Evolutionary conservation across 2,329 filamentous ascomycete species (phyloP).

Genomic region (Acephala macrosclerotiorum): DNA sequence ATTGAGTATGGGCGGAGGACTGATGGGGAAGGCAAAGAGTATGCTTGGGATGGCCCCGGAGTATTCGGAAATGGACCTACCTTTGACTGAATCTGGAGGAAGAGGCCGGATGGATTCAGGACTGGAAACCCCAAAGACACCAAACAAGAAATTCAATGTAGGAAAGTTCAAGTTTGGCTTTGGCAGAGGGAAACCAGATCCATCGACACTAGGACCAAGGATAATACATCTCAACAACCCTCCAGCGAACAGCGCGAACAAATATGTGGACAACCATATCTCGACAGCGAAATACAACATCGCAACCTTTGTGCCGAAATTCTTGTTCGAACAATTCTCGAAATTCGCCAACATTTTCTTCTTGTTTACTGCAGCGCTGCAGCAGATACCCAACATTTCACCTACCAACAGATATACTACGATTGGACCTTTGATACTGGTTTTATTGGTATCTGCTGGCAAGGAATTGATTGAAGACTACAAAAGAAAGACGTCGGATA

Average conservation of each 20-base stretch:
- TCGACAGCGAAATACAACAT: conserved; percentile 98
- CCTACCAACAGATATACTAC: conserved; percentile 97
- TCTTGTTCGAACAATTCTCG: conserved; percentile 97
- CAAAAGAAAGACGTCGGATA: conserved; percentile 86
- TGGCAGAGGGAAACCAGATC: conserved; percentile 83
- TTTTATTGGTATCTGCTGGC: conserved; percentile 90
- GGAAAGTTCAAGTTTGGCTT: conserved; percentile 93
- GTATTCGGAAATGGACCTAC: conserved; percentile 98
- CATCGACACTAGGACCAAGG: conserved; percentile 87
- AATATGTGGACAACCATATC: conserved; percentile 95
- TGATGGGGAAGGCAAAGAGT: conserved; percentile 88
- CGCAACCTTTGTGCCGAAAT: conserved; percentile 93
- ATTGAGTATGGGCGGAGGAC: conserved; percentile 82
- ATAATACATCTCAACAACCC: conserved; percentile 97
- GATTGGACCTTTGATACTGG: conserved; percentile 89
- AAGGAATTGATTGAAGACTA: conserved; percentile 97
- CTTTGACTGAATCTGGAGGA: conserved; percentile 80
- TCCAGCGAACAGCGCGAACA: conserved; percentile 86
- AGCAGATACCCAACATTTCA: conserved; percentile 94
- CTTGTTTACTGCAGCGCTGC: conserved; percentile 92
- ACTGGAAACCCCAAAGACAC: conserved; percentile 51
- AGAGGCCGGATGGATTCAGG: conserved; percentile 53
- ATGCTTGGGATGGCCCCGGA: conserved; percentile 85
- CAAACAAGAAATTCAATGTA: conserved; percentile 67
- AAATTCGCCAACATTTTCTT: conserved; percentile 99